Evolutionary conservation across 352 stramenopile genomes (phyloP).

Genomic region (Phytophthora megakarya): DNA sequence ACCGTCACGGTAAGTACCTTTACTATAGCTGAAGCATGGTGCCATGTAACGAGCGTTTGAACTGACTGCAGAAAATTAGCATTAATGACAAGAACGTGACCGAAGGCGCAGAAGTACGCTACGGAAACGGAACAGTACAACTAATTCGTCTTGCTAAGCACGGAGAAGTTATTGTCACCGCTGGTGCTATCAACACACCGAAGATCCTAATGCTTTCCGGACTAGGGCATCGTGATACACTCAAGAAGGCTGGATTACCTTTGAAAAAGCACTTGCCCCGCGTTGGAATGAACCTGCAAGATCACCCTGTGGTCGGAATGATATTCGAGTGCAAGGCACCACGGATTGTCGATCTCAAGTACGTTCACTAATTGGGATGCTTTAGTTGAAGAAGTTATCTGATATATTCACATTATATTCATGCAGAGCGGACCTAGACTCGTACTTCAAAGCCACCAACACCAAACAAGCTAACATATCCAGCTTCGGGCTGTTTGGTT

Average conservation of each 20-base stretch:
- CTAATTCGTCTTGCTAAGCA: constrained; percentile 45
- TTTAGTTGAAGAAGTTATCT: neutral
- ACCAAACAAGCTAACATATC: constrained; percentile 32
- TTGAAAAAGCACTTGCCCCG: constrained; percentile 70
- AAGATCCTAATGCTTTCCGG: constrained; percentile 84
- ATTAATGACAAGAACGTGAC: constrained; percentile 50
- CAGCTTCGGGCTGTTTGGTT: constrained; percentile 63
- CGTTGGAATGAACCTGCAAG: constrained; percentile 90
- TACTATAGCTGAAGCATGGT: no score
- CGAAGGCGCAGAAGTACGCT: constrained; percentile 48
- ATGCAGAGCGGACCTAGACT: constrained; percentile 45
- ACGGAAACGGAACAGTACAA: constrained; percentile 41
- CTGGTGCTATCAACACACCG: constrained; percentile 87
- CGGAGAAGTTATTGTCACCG: constrained; percentile 74
- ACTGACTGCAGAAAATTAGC: constrained; percentile 45
- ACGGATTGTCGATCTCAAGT: constrained; percentile 50
- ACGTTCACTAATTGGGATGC: constrained; percentile 20
- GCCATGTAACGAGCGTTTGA: constrained; percentile 10
- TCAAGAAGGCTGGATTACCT: constrained; percentile 50
- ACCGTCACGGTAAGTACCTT: constrained; percentile 63
- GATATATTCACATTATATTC: neutral
- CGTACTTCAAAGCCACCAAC: constrained; percentile 54
- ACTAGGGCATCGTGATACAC: constrained; percentile 47
- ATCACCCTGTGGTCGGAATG: constrained; percentile 85
- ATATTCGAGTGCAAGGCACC: constrained; percentile 52